Percentiles rank a stretch among this genome's conserved stretches.
phyloP scores from a whole-genome alignment of 2,329 filamentous ascomycete genomes.

The Plenodomus lindquistii region DNA sequence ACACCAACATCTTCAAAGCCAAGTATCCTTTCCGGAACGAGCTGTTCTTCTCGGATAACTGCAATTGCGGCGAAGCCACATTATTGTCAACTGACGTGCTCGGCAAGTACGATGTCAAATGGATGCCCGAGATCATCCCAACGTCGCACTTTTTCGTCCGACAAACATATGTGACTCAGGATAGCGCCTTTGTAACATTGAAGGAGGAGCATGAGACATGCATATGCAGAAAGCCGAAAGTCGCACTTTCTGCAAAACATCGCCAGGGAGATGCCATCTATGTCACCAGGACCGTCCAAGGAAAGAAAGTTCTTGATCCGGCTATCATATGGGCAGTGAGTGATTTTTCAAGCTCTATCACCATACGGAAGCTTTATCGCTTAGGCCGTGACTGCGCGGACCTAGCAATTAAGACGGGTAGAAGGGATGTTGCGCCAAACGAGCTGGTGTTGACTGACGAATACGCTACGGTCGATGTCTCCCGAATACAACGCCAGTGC shows the following conservation, averaged over 20 bases:
- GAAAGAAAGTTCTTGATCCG: constrained; percentile 57
- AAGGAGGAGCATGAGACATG: constrained; percentile 61
- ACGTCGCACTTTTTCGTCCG: constrained; percentile 65
- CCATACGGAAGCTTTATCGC: constrained; percentile 59
- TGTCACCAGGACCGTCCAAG: constrained; percentile 33
- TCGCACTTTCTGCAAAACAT: constrained; percentile 38
- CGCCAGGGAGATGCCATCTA: constrained; percentile 65
- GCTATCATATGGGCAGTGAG: constrained; percentile 59
- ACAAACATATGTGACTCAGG: constrained; percentile 66
- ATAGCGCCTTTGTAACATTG: constrained; percentile 66
- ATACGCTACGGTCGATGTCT: constrained; percentile 42
- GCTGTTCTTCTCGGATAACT: constrained; percentile 76
- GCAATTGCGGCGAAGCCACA: constrained; percentile 64
- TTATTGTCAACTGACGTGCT: constrained; percentile 61
- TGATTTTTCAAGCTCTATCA: constrained; percentile 34
- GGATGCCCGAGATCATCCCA: constrained; percentile 57
- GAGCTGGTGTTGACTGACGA: constrained; percentile 62
- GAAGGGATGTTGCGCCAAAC: constrained; percentile 51
- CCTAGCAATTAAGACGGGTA: constrained; percentile 32
- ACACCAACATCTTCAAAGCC: constrained; percentile 71
- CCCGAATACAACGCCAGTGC: constrained; percentile 60
- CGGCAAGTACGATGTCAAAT: constrained; percentile 60
- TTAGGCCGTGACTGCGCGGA: constrained; percentile 45
- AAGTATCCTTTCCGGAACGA: constrained; percentile 73
- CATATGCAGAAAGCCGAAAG: constrained; percentile 37